These are phyloP conservation scores for Ephemerocybe angulata DNA, from an alignment of 768 basidiomycete species.

Conservation along the genomic window DNA sequence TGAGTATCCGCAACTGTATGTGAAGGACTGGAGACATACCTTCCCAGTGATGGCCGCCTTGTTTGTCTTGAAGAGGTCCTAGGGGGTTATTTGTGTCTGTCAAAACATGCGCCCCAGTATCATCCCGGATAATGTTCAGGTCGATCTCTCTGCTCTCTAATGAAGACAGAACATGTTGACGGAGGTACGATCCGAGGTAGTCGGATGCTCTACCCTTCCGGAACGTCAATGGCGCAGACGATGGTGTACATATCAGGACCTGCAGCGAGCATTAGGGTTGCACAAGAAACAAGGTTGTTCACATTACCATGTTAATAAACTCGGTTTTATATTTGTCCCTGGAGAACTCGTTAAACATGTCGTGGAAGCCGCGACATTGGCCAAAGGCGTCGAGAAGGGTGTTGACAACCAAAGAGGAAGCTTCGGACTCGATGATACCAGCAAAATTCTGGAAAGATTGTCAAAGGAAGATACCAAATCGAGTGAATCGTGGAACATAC, in stretches of 20 bases:
- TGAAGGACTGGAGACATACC: slow-evolving; percentile 38
- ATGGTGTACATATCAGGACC: slow-evolving; percentile 81
- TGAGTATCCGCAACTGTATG: background rate
- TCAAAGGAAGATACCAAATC: background rate
- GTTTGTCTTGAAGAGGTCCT: slow-evolving; percentile 60
- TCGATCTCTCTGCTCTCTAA: slow-evolving; percentile 54
- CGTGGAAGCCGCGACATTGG: slow-evolving; percentile 82
- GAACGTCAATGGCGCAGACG: slow-evolving; percentile 52
- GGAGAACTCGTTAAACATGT: slow-evolving; percentile 44
- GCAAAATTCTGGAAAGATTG: slow-evolving; percentile 68
- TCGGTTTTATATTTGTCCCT: slow-evolving; percentile 47
- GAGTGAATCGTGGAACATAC: too few relatives aligned
- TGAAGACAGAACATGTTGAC: slow-evolving; percentile 53
- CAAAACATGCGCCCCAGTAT: slow-evolving; percentile 48
- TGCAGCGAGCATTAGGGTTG: slow-evolving; percentile 24
- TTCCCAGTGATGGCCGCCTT: slow-evolving; percentile 73
- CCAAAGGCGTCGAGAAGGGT: slow-evolving; percentile 73
- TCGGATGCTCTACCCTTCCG: slow-evolving; percentile 51
- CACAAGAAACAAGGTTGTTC: background rate
- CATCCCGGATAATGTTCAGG: slow-evolving; percentile 38
- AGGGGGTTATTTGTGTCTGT: slow-evolving; percentile 62
- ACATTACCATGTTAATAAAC: slow-evolving; percentile 71
- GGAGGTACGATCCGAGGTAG: slow-evolving; percentile 66
- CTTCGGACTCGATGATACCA: slow-evolving; percentile 59
- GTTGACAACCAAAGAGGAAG: slow-evolving; percentile 60